Percentiles rank a stretch among this genome's conserved stretches.
phyloP scores from a whole-genome alignment of 768 basidiomycete genomes.

The Kwoniella botswanensis region DNA sequence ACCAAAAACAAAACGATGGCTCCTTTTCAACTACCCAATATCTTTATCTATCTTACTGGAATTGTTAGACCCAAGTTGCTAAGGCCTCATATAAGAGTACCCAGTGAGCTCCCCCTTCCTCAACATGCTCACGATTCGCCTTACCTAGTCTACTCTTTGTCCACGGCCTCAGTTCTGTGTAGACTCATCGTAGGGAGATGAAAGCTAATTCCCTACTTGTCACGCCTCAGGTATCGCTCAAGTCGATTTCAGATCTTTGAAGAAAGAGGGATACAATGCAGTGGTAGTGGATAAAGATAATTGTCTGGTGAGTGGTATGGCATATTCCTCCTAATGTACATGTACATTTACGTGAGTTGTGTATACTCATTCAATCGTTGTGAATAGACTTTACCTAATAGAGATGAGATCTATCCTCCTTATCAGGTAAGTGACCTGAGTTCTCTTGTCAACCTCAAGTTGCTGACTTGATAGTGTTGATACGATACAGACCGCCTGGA shows the following conservation, averaged over 20 bases:
- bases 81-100: constrained; percentile 45
- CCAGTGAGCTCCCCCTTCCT: constrained; percentile 37
- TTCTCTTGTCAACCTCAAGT: background rate
- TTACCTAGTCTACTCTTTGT: too few relatives aligned
- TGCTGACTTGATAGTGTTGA: background rate
- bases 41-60: constrained; percentile 42
- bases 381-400: constrained; percentile 75
- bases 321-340: background rate
- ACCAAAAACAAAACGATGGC: constrained; percentile 12
- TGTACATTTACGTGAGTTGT: background rate
- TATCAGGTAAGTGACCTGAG: constrained; percentile 64
- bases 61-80: constrained; percentile 42
- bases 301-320: constrained; percentile 70
- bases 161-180: too few relatives aligned
- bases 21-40: constrained; percentile 40
- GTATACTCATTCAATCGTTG: background rate
- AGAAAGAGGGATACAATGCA: constrained; percentile 78
- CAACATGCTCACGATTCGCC: background rate
- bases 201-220: too few relatives aligned
- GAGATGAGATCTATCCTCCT: constrained; percentile 76
- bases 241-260: constrained; percentile 61
- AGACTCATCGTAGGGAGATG: too few relatives aligned
- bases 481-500: constrained; percentile 64
- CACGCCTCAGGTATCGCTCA: constrained; percentile 43
- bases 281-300: constrained; percentile 98